Conservation (phyloP, 176 grass and related monocot genomes). For the Metroxylon sagu region DNA sequence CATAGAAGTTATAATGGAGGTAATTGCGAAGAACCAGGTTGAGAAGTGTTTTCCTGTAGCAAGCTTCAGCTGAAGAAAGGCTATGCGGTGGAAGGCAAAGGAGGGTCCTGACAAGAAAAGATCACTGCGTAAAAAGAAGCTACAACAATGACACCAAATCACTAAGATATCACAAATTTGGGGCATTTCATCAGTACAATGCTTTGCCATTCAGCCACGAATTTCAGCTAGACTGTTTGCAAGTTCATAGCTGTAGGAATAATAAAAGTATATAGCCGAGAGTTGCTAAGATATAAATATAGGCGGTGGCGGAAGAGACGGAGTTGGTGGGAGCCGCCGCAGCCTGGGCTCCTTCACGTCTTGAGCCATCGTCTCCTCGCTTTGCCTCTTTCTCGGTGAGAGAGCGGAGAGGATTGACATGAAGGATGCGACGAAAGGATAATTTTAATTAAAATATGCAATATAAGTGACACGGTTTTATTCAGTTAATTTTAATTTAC, state of each 20-base stretch:
- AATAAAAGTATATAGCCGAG: slow-evolving; percentile 68
- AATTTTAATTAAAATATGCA: too few species aligned
- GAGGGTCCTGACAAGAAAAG: slow-evolving; percentile 40
- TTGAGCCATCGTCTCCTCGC: background rate
- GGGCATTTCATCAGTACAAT: background rate
- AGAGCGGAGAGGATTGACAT: too few species aligned
- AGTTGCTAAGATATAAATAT: slow-evolving; percentile 72
- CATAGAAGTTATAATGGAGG: slow-evolving; percentile 88
- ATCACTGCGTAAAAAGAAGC: slow-evolving; percentile 11
- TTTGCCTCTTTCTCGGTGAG: too few species aligned
- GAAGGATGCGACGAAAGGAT: too few species aligned
- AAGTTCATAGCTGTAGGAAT: slow-evolving; percentile 57
- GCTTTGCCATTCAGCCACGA: slow-evolving; percentile 45
- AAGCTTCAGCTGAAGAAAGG: background rate
- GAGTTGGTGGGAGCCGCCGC: slow-evolving; percentile 6
- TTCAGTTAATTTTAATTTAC: too few species aligned
- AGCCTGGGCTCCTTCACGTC: slow-evolving; percentile 27
- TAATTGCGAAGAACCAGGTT: slow-evolving; percentile 98
- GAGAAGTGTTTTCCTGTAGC: slow-evolving; percentile 69
- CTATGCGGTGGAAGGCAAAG: slow-evolving; percentile 67
- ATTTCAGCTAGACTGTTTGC: slow-evolving; percentile 72
- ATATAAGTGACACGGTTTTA: too few species aligned
- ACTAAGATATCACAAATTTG: background rate
- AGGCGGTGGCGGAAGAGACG: background rate
- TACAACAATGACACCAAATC: background rate